Evolutionary conservation across 2,329 filamentous ascomycete species (phyloP), one percentile per base, ranked within the genome.

Genomic region (Penicillium aurantiogriseum): DNA sequence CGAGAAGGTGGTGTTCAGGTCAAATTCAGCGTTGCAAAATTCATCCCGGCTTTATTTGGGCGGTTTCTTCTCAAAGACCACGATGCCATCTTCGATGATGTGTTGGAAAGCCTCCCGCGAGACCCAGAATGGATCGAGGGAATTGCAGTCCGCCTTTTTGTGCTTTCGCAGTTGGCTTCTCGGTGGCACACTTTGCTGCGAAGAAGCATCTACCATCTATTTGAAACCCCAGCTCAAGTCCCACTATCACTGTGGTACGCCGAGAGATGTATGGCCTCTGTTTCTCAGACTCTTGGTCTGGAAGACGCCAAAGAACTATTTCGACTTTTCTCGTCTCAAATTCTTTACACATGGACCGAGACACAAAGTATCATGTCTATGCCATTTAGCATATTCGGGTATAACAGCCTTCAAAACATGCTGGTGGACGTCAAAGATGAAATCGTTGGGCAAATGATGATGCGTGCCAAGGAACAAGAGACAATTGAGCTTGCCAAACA

Each of bases 341-440:
- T 99, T 7, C 79, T 97, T 3, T 96, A 91, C 70, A 96, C 92
- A 0, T 99, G 92, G 93, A 83, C 95, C 4, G 86, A 91, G 60
- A 77, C 77, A 0, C 83, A 88, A 57, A 75, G 78, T 1, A 78
- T 96, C 8, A 79, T 83, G n/a, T 80, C 85, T 4, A 89, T 99
- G 48, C 93, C 94, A 0, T 96, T 85, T 68, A 79, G 81, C n/a
- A 89, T 94, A 2, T 99, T 99, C 72, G 88, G 87, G 1, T 99
- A 95, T 69, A 57, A 75, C 1, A 85, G 76, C 17, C 81, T 97
- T 2, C 72, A 80, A 19, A 86, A 90, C 5, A 82, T 99, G 51
- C 74, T 97, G 3, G 69, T 74, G 6, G 85, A 90, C 58, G 85
- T 89, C 6, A 85, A 91, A 69, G 85, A 88, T 33, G 94, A 99